A percentile compares a stretch with the other conserved stretches of the same genome.
phyloP scores from a whole-genome alignment of 805 yeast genomes.

The Candida insectorum region DNA sequence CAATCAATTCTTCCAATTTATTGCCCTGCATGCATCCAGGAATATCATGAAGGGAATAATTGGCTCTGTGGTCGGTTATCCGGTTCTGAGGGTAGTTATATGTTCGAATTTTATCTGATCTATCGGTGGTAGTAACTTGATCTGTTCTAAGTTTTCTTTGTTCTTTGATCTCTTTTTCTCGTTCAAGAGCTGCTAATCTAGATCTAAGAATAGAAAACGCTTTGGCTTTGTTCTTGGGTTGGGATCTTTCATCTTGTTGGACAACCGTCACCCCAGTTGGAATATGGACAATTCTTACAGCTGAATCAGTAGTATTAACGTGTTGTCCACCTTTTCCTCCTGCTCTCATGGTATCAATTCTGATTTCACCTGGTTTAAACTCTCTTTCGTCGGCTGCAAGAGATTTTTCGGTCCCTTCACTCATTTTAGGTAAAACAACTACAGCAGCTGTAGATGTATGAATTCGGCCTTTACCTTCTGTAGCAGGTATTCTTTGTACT shows the following conservation, averaged over 20 bases:
- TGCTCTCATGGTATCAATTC: constrained; percentile 96
- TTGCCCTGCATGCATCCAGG: constrained; percentile 38
- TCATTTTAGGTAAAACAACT: constrained; percentile 82
- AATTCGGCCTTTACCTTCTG: constrained; percentile 89
- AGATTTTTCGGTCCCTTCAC: constrained; percentile 49
- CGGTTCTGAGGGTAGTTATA: constrained; percentile 92
- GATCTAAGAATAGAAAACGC: constrained; percentile 83
- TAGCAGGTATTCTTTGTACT: constrained; percentile 90
- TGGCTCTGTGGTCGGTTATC: constrained; percentile 91
- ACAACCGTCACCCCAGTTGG: constrained; percentile 88
- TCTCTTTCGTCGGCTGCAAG: constrained; percentile 55
- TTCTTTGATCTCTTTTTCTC: constrained; percentile 57
- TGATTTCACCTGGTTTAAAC: constrained; percentile 81
- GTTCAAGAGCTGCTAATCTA: constrained; percentile 76
- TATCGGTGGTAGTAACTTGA: constrained; percentile 84
- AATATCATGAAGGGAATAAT: constrained; percentile 72
- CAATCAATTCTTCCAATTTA: constrained; percentile 32
- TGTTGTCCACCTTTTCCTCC: constrained; percentile 98
- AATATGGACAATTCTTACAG: constrained; percentile 86
- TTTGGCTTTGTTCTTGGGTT: constrained; percentile 88
- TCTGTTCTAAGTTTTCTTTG: constrained; percentile 69
- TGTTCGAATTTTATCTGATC: constrained; percentile 91
- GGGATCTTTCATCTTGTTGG: constrained; percentile 95
- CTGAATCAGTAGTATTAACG: constrained; percentile 95
- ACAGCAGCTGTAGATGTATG: constrained; percentile 98